These are phyloP conservation scores for Salix arbutifolia DNA, from an alignment of 345 rosid genomes.

Conservation along the genomic window DNA sequence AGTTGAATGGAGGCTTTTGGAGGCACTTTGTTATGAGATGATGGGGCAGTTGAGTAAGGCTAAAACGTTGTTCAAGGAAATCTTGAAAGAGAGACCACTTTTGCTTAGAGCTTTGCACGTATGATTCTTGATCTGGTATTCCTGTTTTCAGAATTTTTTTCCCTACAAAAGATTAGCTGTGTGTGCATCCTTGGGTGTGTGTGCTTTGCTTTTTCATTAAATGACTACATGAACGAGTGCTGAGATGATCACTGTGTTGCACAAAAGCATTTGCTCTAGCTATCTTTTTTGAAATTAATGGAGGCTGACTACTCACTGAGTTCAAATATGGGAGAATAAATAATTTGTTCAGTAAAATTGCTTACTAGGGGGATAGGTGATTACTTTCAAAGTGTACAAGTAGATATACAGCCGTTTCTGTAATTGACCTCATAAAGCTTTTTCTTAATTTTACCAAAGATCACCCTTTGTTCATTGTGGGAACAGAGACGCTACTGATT, in stretches of 20 bases:
- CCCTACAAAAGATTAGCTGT: not conserved
- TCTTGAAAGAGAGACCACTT: conserved; percentile 68
- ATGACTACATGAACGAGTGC: not conserved
- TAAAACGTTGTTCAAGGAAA: conserved; percentile 56
- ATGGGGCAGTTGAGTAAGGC: conserved; percentile 67
- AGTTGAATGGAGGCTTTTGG: conserved; percentile 86
- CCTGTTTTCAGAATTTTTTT: not conserved
- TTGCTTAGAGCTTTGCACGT: conserved; percentile 88
- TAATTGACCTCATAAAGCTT: not conserved
- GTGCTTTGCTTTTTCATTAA: not conserved
- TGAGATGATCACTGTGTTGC: not conserved
- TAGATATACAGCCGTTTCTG: not conserved
- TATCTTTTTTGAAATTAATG: not conserved
- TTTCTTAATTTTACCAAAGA: not conserved
- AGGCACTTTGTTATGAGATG: conserved; percentile 79
- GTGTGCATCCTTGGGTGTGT: not conserved
- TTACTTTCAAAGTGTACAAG: not conserved
- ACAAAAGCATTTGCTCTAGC: not conserved
- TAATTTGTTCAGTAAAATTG: not conserved
- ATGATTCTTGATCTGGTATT: conserved; percentile 22
- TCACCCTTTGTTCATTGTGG: not conserved
- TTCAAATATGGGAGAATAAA: not conserved
- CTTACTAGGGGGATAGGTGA: not conserved
- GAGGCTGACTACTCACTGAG: not conserved
- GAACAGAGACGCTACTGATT: not conserved